These are phyloP conservation scores for Thalassiosira profunda DNA, from an alignment of 108 stramenopile species.

Conservation along the genomic window DNA sequence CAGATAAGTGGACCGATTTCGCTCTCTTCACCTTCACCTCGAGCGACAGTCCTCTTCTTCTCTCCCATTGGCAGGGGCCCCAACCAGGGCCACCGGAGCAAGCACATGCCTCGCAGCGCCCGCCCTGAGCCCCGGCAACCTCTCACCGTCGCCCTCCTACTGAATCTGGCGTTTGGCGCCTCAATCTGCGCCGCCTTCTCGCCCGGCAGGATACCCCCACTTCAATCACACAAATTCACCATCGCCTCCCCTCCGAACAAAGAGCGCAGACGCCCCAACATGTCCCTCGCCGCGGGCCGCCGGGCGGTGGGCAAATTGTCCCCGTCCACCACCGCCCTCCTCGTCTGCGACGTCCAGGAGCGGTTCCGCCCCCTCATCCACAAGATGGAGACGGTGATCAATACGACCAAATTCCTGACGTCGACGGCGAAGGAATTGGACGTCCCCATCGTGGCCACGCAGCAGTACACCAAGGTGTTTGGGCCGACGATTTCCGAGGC, in stretches of 20 bases:
- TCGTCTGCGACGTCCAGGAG: slow-evolving; percentile 96
- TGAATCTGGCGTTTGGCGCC: not conserved
- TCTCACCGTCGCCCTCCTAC: not conserved
- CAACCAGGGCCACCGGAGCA: too few species aligned
- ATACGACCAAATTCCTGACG: slow-evolving; percentile 89
- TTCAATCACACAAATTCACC: not conserved
- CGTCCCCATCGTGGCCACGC: slow-evolving; percentile 91
- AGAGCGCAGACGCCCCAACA: not conserved
- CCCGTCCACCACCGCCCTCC: slow-evolving; percentile 68
- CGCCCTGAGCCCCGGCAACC: too few species aligned
- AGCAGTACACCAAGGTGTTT: slow-evolving; percentile 98
- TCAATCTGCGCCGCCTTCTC: not conserved
- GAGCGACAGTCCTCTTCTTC: too few species aligned
- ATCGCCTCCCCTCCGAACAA: not conserved
- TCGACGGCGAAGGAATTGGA: slow-evolving; percentile 81
- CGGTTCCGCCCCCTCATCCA: slow-evolving; percentile 93
- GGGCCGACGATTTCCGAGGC: slow-evolving; percentile 79
- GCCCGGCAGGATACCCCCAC: not conserved
- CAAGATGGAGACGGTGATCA: slow-evolving; percentile 80
- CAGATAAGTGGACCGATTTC: too few species aligned
- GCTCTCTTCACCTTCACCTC: too few species aligned
- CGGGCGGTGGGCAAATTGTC: slow-evolving; percentile 85
- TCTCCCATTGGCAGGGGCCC: too few species aligned
- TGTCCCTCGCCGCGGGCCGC: slow-evolving; percentile 35
- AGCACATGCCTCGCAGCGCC: too few species aligned